These are phyloP conservation scores for slime mould (Dictyostelium discoideum) DNA, from an alignment of 78 protist genomes.

Conservation along the genomic window DNA sequence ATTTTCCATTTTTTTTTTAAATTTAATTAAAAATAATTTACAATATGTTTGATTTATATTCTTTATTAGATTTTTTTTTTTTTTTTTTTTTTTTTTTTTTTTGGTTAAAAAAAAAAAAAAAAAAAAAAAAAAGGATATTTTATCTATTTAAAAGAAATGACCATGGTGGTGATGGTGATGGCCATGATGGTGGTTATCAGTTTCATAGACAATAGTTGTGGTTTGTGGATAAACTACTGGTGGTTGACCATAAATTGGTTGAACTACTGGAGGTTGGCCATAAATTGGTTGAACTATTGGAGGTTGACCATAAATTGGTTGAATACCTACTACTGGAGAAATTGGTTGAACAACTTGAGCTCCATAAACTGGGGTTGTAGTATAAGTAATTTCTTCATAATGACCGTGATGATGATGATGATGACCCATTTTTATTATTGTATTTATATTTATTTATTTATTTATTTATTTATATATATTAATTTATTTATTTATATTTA, in stretches of 20 bases:
- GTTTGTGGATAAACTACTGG: neutral
- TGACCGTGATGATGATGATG: constrained; percentile 5
- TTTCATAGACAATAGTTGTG: neutral
- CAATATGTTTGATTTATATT: no score
- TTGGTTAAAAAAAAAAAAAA: no score
- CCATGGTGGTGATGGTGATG: neutral
- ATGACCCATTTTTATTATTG: neutral
- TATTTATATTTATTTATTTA: no score
- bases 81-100: no score
- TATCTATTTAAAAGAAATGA: neutral
- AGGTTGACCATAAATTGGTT: neutral
- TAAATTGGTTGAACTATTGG: no score
- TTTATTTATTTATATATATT: no score
- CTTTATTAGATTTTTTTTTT: no score
- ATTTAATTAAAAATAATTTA: no score
- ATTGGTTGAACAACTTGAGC: neutral
- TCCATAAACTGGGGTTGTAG: neutral
- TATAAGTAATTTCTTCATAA: neutral
- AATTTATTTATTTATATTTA: no score
- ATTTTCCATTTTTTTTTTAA: no score
- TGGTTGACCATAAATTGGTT: neutral
- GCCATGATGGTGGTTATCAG: neutral
- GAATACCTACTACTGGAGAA: neutral
- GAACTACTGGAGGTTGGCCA: no score
- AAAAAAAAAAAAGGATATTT: no score